Evolutionary conservation across 2,329 filamentous ascomycete species (phyloP).

Genomic region (Falciphora oryzae): DNA sequence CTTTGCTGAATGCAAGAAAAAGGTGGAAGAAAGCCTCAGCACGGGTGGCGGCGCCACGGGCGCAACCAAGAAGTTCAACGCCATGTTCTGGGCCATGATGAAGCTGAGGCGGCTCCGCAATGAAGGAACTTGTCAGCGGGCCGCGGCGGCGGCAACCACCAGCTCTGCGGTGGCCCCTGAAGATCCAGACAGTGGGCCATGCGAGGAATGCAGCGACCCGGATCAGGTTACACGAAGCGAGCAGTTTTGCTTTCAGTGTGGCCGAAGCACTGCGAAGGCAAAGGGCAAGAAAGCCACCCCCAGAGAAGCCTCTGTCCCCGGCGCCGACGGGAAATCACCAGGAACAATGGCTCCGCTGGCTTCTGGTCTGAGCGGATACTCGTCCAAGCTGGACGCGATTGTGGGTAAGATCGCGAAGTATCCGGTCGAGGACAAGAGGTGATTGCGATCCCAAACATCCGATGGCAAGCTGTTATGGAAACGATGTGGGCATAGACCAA

Average conservation of each 20-base stretch:
- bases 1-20: neutral
- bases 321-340: neutral
- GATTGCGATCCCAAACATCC: no score
- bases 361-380: conserved; percentile 19
- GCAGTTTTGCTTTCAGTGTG: conserved; percentile 24
- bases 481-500: no score
- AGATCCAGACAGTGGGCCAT: conserved; percentile 13
- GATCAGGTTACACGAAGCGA: conserved; percentile 20
- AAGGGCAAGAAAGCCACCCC: no score
- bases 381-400: conserved; percentile 28
- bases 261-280: conserved; percentile 18
- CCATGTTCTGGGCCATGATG: conserved; percentile 29
- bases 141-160: conserved; percentile 28
- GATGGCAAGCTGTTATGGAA: no score
- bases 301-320: neutral
- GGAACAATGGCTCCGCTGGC: neutral
- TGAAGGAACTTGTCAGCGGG: conserved; percentile 41
- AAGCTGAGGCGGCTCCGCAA: conserved; percentile 39
- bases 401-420: conserved; percentile 24
- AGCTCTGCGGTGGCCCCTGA: neutral
- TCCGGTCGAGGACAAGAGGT: conserved; percentile 18
- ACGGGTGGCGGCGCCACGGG: neutral
- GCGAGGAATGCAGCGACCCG: neutral
- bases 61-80: conserved; percentile 29
- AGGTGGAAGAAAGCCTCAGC: neutral